Conservation (phyloP, 306 rosid species). For the Malus fusca region DNA sequence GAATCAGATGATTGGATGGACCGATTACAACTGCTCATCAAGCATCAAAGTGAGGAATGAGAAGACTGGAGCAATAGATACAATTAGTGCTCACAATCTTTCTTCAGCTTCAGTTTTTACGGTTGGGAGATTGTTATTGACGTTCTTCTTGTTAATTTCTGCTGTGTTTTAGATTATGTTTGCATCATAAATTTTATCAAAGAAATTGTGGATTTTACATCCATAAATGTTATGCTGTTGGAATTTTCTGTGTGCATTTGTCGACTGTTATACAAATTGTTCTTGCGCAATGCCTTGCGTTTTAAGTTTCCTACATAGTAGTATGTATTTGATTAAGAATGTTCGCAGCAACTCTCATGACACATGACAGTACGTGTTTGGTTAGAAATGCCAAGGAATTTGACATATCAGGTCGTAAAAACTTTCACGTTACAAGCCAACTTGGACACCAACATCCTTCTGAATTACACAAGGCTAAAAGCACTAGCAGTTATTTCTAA, state of each 20-base stretch:
- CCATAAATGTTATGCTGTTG: not conserved
- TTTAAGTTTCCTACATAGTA: not conserved
- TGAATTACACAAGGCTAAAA: slow-evolving; percentile 11
- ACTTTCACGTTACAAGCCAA: slow-evolving; percentile 11
- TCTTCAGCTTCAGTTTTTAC: slow-evolving; percentile 3
- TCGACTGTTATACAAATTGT: too few species aligned
- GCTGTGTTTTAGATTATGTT: not conserved
- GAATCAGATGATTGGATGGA: slow-evolving; percentile 8
- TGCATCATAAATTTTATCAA: not conserved
- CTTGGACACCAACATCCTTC: not conserved
- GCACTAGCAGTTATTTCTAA: slow-evolving; percentile 18
- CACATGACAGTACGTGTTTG: too few species aligned
- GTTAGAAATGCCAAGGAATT: too few species aligned
- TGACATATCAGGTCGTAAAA: too few species aligned
- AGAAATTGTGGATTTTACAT: not conserved
- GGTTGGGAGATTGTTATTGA: not conserved
- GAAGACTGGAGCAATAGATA: slow-evolving; percentile 34
- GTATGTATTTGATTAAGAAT: not conserved
- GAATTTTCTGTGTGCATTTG: not conserved
- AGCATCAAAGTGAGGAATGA: slow-evolving; percentile 67
- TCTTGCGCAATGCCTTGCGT: not conserved
- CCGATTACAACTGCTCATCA: slow-evolving; percentile 19
- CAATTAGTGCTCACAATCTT: slow-evolving; percentile 49
- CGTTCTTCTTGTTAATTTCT: slow-evolving; percentile 1
- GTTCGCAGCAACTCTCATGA: too few species aligned